A percentile compares a stretch with the other conserved stretches of the same genome.
phyloP scores from a whole-genome alignment of 192 early-diverging fungal species.

The Coemansia sp. region DNA sequence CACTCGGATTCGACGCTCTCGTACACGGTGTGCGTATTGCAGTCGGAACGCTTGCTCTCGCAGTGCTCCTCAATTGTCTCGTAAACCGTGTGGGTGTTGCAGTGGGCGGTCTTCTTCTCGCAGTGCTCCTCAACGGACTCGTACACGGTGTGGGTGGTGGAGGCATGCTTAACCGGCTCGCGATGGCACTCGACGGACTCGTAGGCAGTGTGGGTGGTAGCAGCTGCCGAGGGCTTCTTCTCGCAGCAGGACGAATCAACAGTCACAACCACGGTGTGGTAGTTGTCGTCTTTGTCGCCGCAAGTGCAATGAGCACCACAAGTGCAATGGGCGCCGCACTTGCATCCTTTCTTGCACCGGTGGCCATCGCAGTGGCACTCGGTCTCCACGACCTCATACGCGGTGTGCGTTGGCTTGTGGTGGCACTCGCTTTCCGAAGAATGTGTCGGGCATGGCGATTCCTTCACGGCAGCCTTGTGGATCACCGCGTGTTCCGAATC shows the following conservation, averaged over 20 bases:
- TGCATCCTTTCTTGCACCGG: background rate
- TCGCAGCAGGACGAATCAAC: constrained; percentile 12
- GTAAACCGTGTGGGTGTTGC: constrained; percentile 18
- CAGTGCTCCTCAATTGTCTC: constrained; percentile 22
- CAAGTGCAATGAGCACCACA: constrained; percentile 34
- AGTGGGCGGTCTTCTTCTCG: constrained; percentile 5
- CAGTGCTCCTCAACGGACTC: constrained; percentile 20
- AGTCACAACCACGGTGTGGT: constrained; percentile 38
- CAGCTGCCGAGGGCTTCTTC: background rate
- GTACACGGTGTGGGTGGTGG: constrained; percentile 21
- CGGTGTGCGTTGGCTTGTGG: constrained; percentile 17
- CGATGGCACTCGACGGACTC: constrained; percentile 11
- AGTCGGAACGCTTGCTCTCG: background rate
- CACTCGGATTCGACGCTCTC: constrained; percentile 15
- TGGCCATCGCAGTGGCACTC: constrained; percentile 1
- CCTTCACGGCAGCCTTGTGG: constrained; percentile 9
- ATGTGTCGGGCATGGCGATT: background rate
- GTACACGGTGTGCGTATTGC: constrained; percentile 26
- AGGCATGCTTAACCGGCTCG: background rate
- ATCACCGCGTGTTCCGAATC: constrained; percentile 5
- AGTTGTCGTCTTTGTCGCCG: constrained; percentile 16
- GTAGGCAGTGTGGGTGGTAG: constrained; percentile 9
- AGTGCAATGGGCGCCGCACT: constrained; percentile 11
- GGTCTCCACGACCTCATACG: constrained; percentile 25
- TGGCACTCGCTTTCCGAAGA: constrained; percentile 2